Evolutionary conservation across 345 rosid species (phyloP).

Genomic region (Melastoma malabathricum): DNA sequence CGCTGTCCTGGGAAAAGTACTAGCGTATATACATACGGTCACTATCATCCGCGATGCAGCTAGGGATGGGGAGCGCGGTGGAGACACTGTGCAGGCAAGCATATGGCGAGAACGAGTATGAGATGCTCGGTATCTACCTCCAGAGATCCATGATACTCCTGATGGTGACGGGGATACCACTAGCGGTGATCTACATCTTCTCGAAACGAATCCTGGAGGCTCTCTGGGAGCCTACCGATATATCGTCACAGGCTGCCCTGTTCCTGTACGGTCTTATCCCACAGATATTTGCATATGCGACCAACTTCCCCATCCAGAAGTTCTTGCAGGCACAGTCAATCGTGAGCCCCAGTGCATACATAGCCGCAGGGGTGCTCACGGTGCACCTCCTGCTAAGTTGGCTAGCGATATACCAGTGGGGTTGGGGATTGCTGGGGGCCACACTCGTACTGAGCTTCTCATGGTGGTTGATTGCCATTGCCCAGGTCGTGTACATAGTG

Average conservation of each 20-base stretch:
- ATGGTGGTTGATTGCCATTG: slow-evolving; percentile 45
- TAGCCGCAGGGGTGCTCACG: slow-evolving; percentile 29
- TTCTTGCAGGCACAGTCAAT: slow-evolving; percentile 54
- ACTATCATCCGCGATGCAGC: no score
- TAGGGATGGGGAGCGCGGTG: slow-evolving; percentile 83
- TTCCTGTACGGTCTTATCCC: slow-evolving; percentile 65
- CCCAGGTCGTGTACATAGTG: slow-evolving; percentile 41
- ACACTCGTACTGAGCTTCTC: slow-evolving; percentile 35
- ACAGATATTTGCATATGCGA: slow-evolving; percentile 53
- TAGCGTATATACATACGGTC: no score
- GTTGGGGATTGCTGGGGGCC: slow-evolving; percentile 35
- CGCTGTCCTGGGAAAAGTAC: no score
- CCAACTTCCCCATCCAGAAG: slow-evolving; percentile 59
- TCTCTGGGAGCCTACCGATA: slow-evolving; percentile 41
- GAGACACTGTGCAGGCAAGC: slow-evolving; percentile 83
- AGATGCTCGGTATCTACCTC: slow-evolving; percentile 56
- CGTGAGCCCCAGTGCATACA: slow-evolving; percentile 56
- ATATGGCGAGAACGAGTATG: slow-evolving; percentile 51
- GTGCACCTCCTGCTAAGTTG: slow-evolving; percentile 37
- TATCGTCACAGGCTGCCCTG: slow-evolving; percentile 38
- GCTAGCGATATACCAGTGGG: slow-evolving; percentile 29
- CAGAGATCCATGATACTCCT: slow-evolving; percentile 59
- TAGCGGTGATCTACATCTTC: slow-evolving; percentile 37
- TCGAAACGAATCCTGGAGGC: slow-evolving; percentile 30
- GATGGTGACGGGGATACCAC: slow-evolving; percentile 29